These are phyloP conservation scores for Lipomyces yamanashiensis DNA, from an alignment of 805 yeast species.

Conservation along the genomic window DNA sequence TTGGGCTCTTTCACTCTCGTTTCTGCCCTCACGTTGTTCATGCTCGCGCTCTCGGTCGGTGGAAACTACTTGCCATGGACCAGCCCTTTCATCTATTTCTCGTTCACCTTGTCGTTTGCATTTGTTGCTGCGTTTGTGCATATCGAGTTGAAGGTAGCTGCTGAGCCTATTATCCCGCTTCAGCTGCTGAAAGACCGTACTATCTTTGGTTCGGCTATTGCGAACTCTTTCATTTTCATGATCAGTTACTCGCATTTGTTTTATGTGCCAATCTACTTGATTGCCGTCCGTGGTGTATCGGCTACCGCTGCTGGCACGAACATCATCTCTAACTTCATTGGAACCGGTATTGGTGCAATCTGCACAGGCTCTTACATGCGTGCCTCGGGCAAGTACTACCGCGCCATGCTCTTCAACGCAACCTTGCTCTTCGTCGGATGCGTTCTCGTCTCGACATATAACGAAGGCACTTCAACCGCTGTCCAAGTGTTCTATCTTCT, in stretches of 20 bases:
- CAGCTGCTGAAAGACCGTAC: constrained; percentile 62
- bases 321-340: constrained; percentile 59
- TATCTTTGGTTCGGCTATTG: constrained; percentile 64
- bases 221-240: constrained; percentile 76
- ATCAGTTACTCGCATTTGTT: constrained; percentile 64
- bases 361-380: constrained; percentile 70
- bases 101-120: constrained; percentile 46
- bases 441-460: constrained; percentile 43
- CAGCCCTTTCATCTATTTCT: constrained; percentile 48
- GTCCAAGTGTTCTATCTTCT: constrained; percentile 54
- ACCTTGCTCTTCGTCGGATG: constrained; percentile 56
- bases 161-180: constrained; percentile 72
- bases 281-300: constrained; percentile 56
- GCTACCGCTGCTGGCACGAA: constrained; percentile 65
- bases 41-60: constrained; percentile 69
- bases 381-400: constrained; percentile 66
- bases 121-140: constrained; percentile 52
- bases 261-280: constrained; percentile 71
- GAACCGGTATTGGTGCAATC: constrained; percentile 69
- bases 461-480: constrained; percentile 40
- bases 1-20: constrained; percentile 68
- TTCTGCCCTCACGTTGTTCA: constrained; percentile 57
- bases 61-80: constrained; percentile 60
- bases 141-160: constrained; percentile 57
- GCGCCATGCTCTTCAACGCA: constrained; percentile 52